phyloP scores from a whole-genome alignment of 2,329 filamentous ascomycete species.

The Pseudogymnoascus sp. region DNA sequence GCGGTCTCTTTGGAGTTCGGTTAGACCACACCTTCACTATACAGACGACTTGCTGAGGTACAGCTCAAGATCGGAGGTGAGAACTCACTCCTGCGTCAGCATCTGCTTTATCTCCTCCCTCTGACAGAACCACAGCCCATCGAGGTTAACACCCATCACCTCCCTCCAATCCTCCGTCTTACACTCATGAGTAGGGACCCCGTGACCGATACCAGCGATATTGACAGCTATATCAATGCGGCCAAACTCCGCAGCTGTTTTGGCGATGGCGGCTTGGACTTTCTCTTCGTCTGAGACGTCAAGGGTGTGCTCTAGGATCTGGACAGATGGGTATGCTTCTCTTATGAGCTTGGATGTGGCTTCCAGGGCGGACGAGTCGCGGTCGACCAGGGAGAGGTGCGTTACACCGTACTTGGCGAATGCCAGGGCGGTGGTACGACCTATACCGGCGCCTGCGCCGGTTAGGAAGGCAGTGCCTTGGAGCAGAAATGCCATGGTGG shows the following conservation, averaged over 20 bases:
- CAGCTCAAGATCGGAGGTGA: background rate
- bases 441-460: slow-evolving; percentile 42
- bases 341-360: slow-evolving; percentile 30
- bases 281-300: slow-evolving; percentile 39
- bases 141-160: slow-evolving; percentile 45
- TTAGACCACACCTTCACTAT: background rate
- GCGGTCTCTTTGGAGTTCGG: slow-evolving; percentile 25
- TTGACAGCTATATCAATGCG: slow-evolving; percentile 49
- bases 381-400: slow-evolving; percentile 40
- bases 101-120: slow-evolving; percentile 44
- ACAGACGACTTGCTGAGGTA: background rate
- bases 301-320: slow-evolving; percentile 35
- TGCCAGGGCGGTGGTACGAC: slow-evolving; percentile 38
- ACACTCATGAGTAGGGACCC: slow-evolving; percentile 38
- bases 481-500: slow-evolving; percentile 33
- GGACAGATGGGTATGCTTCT: slow-evolving; percentile 33
- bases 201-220: slow-evolving; percentile 42
- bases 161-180: slow-evolving; percentile 41
- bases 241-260: slow-evolving; percentile 39
- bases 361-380: slow-evolving; percentile 32
- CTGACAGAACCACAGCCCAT: slow-evolving; percentile 51
- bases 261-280: slow-evolving; percentile 37
- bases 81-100: slow-evolving; percentile 40
- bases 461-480: slow-evolving; percentile 42
- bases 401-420: slow-evolving; percentile 42